phyloP scores from a whole-genome alignment of 2,329 filamentous ascomycete species.

The Calonectria montana region DNA sequence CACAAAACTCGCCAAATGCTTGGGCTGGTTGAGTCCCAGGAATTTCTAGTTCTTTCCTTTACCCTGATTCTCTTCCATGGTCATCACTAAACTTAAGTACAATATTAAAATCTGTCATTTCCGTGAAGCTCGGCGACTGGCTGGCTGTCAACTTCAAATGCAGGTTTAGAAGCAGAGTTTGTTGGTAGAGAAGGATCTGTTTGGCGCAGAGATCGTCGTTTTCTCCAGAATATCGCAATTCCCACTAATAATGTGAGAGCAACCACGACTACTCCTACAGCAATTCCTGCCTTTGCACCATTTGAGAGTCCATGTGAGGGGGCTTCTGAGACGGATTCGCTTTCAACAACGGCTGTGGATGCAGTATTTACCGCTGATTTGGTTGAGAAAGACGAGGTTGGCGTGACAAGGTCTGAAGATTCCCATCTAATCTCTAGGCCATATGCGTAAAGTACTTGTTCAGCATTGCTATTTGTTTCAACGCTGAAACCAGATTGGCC shows the following conservation, averaged over 20 bases:
- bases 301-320: not conserved
- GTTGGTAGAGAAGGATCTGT: not conserved
- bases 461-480: not conserved
- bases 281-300: not conserved
- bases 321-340: not conserved
- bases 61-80: no score
- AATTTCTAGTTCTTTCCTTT: no score
- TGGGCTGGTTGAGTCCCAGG: no score
- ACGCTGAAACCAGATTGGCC: not conserved
- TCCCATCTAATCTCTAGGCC: not conserved
- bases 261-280: not conserved
- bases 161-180: not conserved
- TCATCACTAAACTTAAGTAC: no score
- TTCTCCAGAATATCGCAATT: not conserved
- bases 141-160: not conserved
- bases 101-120: not conserved
- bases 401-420: not conserved
- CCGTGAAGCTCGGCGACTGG: not conserved
- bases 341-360: not conserved
- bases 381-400: not conserved
- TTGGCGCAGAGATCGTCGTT: not conserved
- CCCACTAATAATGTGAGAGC: not conserved
- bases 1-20: no score
- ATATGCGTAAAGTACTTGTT: not conserved
- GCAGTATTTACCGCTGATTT: not conserved